A percentile compares a stretch with the other conserved stretches of the same genome.
Conservation (phyloP, 2,329 filamentous ascomycete species). For the Parafenestella ontariensis region DNA sequence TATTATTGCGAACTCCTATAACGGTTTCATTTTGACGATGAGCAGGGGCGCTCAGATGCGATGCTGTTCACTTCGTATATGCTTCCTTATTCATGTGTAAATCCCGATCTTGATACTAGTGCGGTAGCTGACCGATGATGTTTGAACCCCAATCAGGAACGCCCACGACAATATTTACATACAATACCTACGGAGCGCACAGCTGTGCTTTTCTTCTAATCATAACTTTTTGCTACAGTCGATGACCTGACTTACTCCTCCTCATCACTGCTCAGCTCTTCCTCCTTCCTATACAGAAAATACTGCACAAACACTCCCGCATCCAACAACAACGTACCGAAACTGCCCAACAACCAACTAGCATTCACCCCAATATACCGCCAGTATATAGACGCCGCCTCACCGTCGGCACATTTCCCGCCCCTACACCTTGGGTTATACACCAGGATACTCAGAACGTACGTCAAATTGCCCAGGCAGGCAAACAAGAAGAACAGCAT, state of each 20-base stretch:
- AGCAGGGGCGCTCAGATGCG: no score
- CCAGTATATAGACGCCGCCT: slow-evolving; percentile 72
- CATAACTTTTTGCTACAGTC: neutral
- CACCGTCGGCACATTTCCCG: slow-evolving; percentile 66
- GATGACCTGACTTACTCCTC: slow-evolving; percentile 24
- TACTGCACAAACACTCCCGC: slow-evolving; percentile 89
- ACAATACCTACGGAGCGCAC: neutral
- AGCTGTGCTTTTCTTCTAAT: neutral
- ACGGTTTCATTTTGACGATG: no score
- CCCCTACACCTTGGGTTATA: slow-evolving; percentile 75
- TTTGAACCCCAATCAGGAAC: no score
- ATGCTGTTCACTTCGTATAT: no score
- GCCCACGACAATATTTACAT: no score
- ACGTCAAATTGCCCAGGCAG: slow-evolving; percentile 92
- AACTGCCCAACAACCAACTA: slow-evolving; percentile 87
- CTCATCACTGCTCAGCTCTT: slow-evolving; percentile 47
- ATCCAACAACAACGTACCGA: slow-evolving; percentile 86
- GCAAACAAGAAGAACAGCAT: slow-evolving; percentile 97
- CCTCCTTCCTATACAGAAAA: slow-evolving; percentile 74
- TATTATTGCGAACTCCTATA: neutral
- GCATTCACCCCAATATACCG: slow-evolving; percentile 88
- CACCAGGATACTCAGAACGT: slow-evolving; percentile 88
- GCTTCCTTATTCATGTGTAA: no score
- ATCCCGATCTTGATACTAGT: no score
- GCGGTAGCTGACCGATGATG: no score